Conservation (phyloP, 2,329 filamentous ascomycete species). For the Aspergillus vadensis region DNA sequence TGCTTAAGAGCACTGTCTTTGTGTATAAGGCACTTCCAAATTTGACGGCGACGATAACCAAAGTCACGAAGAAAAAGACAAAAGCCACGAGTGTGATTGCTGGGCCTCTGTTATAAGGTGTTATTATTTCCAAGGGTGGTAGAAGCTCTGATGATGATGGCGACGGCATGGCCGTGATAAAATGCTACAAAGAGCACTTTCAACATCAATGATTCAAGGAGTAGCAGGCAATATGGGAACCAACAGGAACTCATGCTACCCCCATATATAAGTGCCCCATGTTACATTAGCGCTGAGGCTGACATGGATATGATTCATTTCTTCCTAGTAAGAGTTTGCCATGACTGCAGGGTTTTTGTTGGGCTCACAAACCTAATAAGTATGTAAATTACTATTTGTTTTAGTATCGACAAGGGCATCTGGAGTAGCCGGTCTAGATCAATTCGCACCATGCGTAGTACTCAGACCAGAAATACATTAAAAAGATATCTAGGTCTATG, state of each 20-base stretch:
- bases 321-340: not conserved
- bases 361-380: not conserved
- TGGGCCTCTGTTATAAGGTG: not conserved
- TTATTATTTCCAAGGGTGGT: not conserved
- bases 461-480: not conserved
- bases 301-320: not conserved
- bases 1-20: constrained; percentile 10
- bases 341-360: not conserved
- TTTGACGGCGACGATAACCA: constrained; percentile 20
- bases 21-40: constrained; percentile 17
- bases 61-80: constrained; percentile 16
- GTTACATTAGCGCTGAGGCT: not conserved
- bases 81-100: not conserved
- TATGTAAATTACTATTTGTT: not conserved
- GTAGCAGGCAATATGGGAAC: not conserved
- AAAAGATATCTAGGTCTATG: not conserved
- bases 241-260: no score
- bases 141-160: not conserved
- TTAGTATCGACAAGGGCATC: not conserved
- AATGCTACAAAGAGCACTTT: not conserved
- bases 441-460: not conserved
- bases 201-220: no score
- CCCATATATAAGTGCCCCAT: not conserved
- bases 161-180: not conserved
- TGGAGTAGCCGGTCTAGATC: not conserved